phyloP scores from a whole-genome alignment of 495 filamentous ascomycete species.

The Penicillium pancosmium region DNA sequence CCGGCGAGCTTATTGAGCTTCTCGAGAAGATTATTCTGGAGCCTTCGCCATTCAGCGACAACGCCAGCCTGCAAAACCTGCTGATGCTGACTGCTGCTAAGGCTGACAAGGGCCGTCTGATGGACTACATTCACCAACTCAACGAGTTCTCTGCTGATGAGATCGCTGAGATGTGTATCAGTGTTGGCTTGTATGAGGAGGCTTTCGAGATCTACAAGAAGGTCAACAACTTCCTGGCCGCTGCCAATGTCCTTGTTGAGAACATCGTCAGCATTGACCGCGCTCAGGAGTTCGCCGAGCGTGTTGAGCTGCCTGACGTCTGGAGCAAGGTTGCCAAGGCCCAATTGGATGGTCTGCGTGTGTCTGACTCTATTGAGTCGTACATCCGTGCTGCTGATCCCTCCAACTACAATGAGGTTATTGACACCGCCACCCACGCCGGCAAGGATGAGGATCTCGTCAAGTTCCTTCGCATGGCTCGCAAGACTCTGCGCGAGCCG shows the following conservation, averaged over 20 bases:
- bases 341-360: slow-evolving; percentile 92
- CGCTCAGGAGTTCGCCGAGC: slow-evolving; percentile 94
- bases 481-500: slow-evolving; percentile 93
- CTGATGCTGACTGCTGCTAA: slow-evolving; percentile 97
- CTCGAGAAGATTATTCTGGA: slow-evolving; percentile 99
- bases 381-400: slow-evolving; percentile 96
- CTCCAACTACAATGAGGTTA: slow-evolving; percentile 91
- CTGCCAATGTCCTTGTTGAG: slow-evolving; percentile 91
- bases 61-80: slow-evolving; percentile 92
- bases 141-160: slow-evolving; percentile 88
- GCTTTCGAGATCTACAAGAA: slow-evolving; percentile 99
- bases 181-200: slow-evolving; percentile 93
- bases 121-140: slow-evolving; percentile 95
- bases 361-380: slow-evolving; percentile 91
- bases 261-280: slow-evolving; percentile 98
- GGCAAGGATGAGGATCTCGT: slow-evolving; percentile 98
- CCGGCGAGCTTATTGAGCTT: slow-evolving; percentile 93
- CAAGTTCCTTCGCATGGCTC: slow-evolving; percentile 95
- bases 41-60: slow-evolving; percentile 96
- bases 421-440: slow-evolving; percentile 92
- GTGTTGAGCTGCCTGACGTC: slow-evolving; percentile 93
- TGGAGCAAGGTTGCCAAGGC: slow-evolving; percentile 99
- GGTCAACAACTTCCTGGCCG: slow-evolving; percentile 82
- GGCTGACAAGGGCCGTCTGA: slow-evolving; percentile 91
- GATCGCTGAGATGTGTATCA: slow-evolving; percentile 90